A percentile compares a stretch with the other conserved stretches of the same genome.
Evolutionary conservation across 164 flowering plant species (phyloP).

Genomic region (Vitis labrusca): DNA sequence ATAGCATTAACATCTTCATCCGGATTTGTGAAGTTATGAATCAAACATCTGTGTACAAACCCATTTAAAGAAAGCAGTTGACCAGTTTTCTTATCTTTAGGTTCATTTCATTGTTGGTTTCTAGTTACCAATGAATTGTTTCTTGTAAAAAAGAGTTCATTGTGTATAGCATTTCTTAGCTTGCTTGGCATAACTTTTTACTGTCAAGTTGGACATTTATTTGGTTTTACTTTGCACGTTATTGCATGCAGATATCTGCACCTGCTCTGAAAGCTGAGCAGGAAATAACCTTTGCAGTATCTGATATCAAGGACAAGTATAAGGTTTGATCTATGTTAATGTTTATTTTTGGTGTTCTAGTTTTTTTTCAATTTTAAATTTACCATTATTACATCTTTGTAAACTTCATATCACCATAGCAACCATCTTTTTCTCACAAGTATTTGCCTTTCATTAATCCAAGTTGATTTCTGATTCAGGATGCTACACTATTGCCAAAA

Average conservation of each 20-base stretch:
- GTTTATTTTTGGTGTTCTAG: no score
- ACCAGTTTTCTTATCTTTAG: no score
- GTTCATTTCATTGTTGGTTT: no score
- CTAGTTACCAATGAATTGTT: not conserved
- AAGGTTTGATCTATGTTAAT: slow-evolving; percentile 42
- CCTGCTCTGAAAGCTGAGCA: slow-evolving; percentile 30
- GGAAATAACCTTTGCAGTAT: slow-evolving; percentile 43
- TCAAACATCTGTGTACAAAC: no score
- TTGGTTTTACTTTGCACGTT: not conserved
- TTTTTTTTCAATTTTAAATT: not conserved
- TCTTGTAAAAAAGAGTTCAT: not conserved
- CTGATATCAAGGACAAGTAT: slow-evolving; percentile 61
- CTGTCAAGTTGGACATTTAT: not conserved
- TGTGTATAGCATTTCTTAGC: not conserved
- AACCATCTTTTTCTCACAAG: not conserved
- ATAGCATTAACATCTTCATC: no score
- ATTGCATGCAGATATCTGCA: slow-evolving; percentile 30
- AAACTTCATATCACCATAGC: not conserved
- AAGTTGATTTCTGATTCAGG: slow-evolving; percentile 42
- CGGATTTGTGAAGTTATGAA: no score
- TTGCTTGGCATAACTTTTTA: not conserved
- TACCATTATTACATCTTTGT: not conserved
- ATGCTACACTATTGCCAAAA: slow-evolving; percentile 56
- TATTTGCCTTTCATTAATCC: not conserved
- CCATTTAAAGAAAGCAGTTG: no score